These are phyloP conservation scores for Lactifluus piperatus DNA, from an alignment of 768 basidiomycete species.

Conservation along the genomic window DNA sequence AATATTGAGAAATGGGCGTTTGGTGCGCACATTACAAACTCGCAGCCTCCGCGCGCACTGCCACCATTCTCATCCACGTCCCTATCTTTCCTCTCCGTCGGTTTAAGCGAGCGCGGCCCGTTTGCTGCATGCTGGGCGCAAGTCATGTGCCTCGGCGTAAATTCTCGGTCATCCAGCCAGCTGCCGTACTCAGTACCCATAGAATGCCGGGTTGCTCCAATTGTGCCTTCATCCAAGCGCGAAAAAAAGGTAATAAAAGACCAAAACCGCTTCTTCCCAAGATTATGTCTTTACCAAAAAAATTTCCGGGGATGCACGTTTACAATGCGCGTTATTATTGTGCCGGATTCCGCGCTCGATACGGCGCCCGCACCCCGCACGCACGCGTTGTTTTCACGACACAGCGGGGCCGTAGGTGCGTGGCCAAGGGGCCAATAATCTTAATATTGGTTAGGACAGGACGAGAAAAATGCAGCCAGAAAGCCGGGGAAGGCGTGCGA, in stretches of 20 bases:
- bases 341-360: neutral
- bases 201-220: neutral
- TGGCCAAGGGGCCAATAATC: constrained; percentile 3
- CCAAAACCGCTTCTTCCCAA: neutral
- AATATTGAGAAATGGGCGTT: neutral
- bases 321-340: neutral
- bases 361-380: neutral
- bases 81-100: neutral
- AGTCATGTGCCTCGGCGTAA: neutral
- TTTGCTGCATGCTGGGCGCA: neutral
- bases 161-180: neutral
- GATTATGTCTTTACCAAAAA: neutral
- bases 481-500: neutral
- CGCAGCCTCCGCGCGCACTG: constrained; percentile 1
- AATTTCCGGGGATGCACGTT: neutral
- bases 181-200: neutral
- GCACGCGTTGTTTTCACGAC: neutral
- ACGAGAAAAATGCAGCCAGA: neutral
- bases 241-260: neutral
- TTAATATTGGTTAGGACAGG: neutral
- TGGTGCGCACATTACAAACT: neutral
- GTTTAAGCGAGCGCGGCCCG: neutral
- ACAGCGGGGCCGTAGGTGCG: constrained; percentile 12
- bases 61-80: neutral
- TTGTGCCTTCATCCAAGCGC: too few species aligned